Evolutionary conservation across 140 eudicot genomes (phyloP).

Genomic region (Senecio squalidus): DNA sequence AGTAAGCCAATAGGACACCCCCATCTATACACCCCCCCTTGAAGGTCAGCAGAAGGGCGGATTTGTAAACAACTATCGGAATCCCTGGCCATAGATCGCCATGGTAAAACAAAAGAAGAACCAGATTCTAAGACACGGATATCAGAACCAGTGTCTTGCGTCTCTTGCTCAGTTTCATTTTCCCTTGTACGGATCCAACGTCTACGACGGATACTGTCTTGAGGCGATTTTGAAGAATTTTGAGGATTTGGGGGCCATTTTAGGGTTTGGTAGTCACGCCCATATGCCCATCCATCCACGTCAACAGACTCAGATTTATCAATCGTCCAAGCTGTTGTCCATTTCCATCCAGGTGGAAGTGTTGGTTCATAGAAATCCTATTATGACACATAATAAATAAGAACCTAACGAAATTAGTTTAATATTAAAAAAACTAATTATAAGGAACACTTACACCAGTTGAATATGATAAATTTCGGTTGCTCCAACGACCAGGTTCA

Average conservation of each 20-base stretch:
- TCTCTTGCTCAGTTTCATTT: constrained; percentile 22
- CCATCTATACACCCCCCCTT: constrained; percentile 54
- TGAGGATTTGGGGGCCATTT: constrained; percentile 62
- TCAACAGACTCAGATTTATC: constrained; percentile 57
- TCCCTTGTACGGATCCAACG: constrained; percentile 63
- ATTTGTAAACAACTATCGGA: constrained; percentile 65
- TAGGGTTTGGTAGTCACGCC: constrained; percentile 43
- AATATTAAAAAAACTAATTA: no score
- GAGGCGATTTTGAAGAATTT: constrained; percentile 38
- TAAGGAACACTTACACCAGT: constrained; percentile 34
- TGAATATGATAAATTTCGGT: constrained; percentile 44
- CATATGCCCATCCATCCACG: constrained; percentile 63
- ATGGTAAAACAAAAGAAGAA: constrained; percentile 62
- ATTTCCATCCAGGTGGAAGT: constrained; percentile 58
- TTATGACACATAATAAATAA: no score
- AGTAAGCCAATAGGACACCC: constrained; percentile 57
- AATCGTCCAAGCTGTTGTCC: constrained; percentile 50
- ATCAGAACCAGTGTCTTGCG: constrained; percentile 22
- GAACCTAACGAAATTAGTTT: no score
- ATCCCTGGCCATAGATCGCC: constrained; percentile 66
- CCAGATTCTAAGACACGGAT: constrained; percentile 44
- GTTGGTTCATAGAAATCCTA: constrained; percentile 60
- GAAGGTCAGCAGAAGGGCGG: constrained; percentile 57
- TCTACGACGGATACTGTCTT: constrained; percentile 47
- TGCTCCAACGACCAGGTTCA: constrained; percentile 63